Base-by-base conservation (phyloP, 805 yeast genomes). In the Cyberlindnera samutprakarnensis region DNA sequence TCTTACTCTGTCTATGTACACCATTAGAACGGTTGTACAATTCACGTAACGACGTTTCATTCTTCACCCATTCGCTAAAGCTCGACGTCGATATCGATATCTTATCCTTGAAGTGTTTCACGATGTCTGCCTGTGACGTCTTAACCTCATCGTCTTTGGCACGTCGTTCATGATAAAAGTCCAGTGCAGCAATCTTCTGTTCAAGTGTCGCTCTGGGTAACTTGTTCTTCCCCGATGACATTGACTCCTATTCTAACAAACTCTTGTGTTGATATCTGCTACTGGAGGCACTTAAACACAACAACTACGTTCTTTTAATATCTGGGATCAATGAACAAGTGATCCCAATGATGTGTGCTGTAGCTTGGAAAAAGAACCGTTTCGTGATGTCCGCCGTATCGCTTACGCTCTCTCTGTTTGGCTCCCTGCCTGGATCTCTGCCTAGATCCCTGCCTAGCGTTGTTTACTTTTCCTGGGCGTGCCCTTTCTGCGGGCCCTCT, bases 21-120 rank as follows among this genome's bases (percentile, higher is more conserved):
- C 49, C 47, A 28, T 53, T 52, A 4, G 61, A 44, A 35, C 58
- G 64, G 32, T 47, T 54, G 41, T 61, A 63, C 30, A 77, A 51
- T 29, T 54, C 56, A n/a, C 78, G 47, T 25, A 74, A 51, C 15
- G 72, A 72, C 4, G 43, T 53, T 47, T 75, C 80, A 36, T 64
- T 58, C 49, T 72, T 73, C 25, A 75, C 47, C 82, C 82, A 75
- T 44, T 74, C 80, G 43, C 74, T 65, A 41, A 75, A 66, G 12
- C 75, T 66, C 17, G 77, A 70, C 2, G 79, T 72, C n/a, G 76
- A 69, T 10, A 75, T 72, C 12, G 78, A 62, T 30, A 68, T 63
- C 38, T 60, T 61, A 32, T 67, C 59, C 39, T 64, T 66, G 52
- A 66, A 74, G 28, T 61, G 53, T 27, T 72, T 72, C 14, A 75